Percentiles rank a stretch among this genome's conserved stretches.
Conservation (phyloP, 2,329 filamentous ascomycete genomes). For the Chaetothyriales sp. region DNA sequence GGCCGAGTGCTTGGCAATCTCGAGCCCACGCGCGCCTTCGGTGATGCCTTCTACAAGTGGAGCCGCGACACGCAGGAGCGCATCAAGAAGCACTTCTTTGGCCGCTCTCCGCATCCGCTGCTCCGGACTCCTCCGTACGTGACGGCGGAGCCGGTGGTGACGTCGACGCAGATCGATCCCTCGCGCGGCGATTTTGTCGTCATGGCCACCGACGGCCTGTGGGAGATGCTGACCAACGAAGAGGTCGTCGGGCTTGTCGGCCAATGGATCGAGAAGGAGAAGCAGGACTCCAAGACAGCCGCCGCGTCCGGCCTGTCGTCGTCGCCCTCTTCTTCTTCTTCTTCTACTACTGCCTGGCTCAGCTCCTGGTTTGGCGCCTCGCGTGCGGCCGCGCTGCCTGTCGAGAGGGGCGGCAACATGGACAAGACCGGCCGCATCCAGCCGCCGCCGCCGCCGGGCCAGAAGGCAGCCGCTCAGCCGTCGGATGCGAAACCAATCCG, state of each 20-base stretch:
- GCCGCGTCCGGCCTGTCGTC: slow-evolving; percentile 17
- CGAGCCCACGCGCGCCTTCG: slow-evolving; percentile 87
- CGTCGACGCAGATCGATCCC: slow-evolving; percentile 81
- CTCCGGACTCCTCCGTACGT: slow-evolving; percentile 92
- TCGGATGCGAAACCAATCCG: slow-evolving; percentile 54
- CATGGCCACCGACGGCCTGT: slow-evolving; percentile 89
- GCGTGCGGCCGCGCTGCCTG: slow-evolving; percentile 48
- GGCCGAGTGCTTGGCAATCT: slow-evolving; percentile 83
- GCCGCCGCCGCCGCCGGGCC: neutral
- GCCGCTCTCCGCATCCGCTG: slow-evolving; percentile 59
- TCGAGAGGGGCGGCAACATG: slow-evolving; percentile 48
- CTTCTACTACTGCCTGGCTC: slow-evolving; percentile 46
- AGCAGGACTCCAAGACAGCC: slow-evolving; percentile 15
- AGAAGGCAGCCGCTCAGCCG: slow-evolving; percentile 2
- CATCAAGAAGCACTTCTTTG: slow-evolving; percentile 77
- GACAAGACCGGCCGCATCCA: slow-evolving; percentile 43
- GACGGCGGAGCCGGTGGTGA: slow-evolving; percentile 87
- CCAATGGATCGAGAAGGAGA: slow-evolving; percentile 83
- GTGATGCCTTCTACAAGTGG: slow-evolving; percentile 97
- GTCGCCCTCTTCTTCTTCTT: slow-evolving; percentile 1
- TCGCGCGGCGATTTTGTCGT: slow-evolving; percentile 89
- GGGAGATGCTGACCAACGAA: slow-evolving; percentile 99
- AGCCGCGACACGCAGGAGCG: slow-evolving; percentile 68
- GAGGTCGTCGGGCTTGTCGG: slow-evolving; percentile 94
- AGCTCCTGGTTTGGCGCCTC: slow-evolving; percentile 42